Conservation (phyloP, 495 filamentous ascomycete genomes). For the Xylaria nigripes region DNA sequence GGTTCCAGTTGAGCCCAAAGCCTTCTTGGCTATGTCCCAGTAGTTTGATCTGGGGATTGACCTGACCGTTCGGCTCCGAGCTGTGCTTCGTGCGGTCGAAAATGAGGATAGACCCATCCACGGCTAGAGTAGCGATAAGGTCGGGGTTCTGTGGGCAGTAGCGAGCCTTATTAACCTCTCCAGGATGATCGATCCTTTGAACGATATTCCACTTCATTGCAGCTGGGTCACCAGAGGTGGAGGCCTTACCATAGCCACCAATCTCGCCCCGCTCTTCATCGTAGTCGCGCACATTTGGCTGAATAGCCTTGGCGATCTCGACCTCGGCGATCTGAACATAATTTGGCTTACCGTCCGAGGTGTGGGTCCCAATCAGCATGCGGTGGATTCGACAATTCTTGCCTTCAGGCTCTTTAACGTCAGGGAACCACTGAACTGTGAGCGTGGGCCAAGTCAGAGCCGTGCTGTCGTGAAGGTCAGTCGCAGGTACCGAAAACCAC, state of each 20-base stretch:
- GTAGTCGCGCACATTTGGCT: conserved; percentile 68
- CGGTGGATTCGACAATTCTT: conserved; percentile 86
- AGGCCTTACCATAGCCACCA: conserved; percentile 79
- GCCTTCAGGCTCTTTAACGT: conserved; percentile 76
- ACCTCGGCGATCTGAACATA: conserved; percentile 93
- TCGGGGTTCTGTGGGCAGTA: conserved; percentile 98
- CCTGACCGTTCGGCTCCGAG: conserved; percentile 57
- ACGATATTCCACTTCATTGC: conserved; percentile 78
- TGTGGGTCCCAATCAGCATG: conserved; percentile 90
- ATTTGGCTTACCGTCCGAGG: conserved; percentile 76
- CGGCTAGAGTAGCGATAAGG: conserved; percentile 88
- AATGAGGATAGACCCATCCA: conserved; percentile 78
- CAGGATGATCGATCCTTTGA: conserved; percentile 93
- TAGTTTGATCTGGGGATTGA: conserved; percentile 75
- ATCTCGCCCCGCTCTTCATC: conserved; percentile 89
- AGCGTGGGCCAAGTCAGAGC: conserved; percentile 97
- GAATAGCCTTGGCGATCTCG: conserved; percentile 73
- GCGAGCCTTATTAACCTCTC: conserved; percentile 96
- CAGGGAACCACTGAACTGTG: conserved; percentile 96
- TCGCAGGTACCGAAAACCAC: neutral
- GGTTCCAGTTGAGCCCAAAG: conserved; percentile 92
- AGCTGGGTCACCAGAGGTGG: conserved; percentile 36
- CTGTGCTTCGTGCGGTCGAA: conserved; percentile 95
- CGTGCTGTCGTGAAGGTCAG: conserved; percentile 44
- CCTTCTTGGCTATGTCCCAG: conserved; percentile 83